Percentiles rank a stretch among this genome's conserved stretches.
phyloP scores from a whole-genome alignment of 768 basidiomycete species.

The Agaricus sinodeliciosus region DNA sequence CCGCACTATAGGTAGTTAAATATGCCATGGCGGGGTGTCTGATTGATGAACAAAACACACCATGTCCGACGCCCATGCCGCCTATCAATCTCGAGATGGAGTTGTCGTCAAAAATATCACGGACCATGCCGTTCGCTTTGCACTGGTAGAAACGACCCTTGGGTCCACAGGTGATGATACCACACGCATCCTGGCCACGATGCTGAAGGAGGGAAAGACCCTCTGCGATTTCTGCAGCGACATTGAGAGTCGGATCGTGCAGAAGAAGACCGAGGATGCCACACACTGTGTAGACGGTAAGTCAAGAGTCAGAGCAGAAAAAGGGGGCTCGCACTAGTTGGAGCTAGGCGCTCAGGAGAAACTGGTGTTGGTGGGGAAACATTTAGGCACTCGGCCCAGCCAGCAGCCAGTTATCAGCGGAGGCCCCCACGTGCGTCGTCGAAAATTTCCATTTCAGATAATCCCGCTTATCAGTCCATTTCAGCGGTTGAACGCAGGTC shows the following conservation, averaged over 20 bases:
- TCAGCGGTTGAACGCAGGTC: constrained; percentile 69
- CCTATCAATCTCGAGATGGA: constrained; percentile 76
- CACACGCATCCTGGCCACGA: constrained; percentile 96
- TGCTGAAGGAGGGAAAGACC: constrained; percentile 95
- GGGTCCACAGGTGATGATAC: constrained; percentile 91
- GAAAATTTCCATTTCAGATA: neutral
- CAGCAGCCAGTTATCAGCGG: neutral
- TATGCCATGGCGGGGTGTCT: constrained; percentile 1
- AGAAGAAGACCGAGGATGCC: constrained; percentile 87
- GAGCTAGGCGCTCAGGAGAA: neutral
- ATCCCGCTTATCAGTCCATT: neutral
- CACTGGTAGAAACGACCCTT: constrained; percentile 96
- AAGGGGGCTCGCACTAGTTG: neutral
- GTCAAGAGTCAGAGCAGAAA: neutral
- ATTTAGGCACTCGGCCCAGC: constrained; percentile 5
- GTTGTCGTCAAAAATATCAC: constrained; percentile 87
- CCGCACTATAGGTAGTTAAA: constrained; percentile 51
- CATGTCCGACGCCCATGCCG: constrained; percentile 97
- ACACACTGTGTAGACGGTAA: constrained; percentile 53
- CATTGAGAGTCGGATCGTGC: constrained; percentile 68
- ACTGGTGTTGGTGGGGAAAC: constrained; percentile 4
- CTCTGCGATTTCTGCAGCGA: constrained; percentile 87
- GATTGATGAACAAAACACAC: constrained; percentile 34
- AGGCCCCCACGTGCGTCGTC: constrained; percentile 2
- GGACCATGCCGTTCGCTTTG: constrained; percentile 99